These are phyloP conservation scores for Ogataea glucozyma DNA, from an alignment of 805 yeast species.

Conservation along the genomic window DNA sequence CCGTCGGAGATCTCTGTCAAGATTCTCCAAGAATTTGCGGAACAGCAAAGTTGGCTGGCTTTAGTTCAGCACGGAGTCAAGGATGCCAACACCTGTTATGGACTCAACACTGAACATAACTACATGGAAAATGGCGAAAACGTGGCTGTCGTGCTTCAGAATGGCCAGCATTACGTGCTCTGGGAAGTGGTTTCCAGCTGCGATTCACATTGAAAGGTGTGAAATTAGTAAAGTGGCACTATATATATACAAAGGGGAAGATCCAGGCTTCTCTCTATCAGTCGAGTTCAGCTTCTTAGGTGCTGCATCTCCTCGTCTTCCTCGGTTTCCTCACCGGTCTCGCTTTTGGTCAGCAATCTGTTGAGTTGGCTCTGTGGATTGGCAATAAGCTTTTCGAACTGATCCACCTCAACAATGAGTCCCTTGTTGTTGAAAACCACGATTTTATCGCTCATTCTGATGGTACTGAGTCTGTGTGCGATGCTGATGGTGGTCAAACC, in stretches of 20 bases:
- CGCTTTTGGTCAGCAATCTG: conserved; percentile 39
- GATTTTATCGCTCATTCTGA: conserved; percentile 76
- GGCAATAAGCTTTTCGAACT: conserved; percentile 51
- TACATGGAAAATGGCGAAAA: conserved; percentile 34
- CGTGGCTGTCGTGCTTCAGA: conserved; percentile 23
- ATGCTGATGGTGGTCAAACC: conserved; percentile 80
- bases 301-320: conserved; percentile 18
- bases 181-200: conserved; percentile 36
- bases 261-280: too few species aligned
- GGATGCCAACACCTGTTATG: conserved; percentile 32
- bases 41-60: conserved; percentile 26
- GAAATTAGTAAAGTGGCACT: background rate
- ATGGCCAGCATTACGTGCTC: conserved; percentile 20
- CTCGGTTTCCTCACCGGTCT: conserved; percentile 28
- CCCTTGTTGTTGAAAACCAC: conserved; percentile 74
- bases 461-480: conserved; percentile 90
- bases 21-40: background rate
- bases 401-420: conserved; percentile 70
- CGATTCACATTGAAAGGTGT: conserved; percentile 25
- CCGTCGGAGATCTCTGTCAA: conserved; percentile 10
- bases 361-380: conserved; percentile 48
- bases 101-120: conserved; percentile 29
- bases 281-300: conserved; percentile 9
- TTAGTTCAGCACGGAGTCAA: conserved; percentile 31
- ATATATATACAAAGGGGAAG: conserved; percentile 13